phyloP scores from a whole-genome alignment of 306 rosid genomes.

The Cucumis hystrix region DNA sequence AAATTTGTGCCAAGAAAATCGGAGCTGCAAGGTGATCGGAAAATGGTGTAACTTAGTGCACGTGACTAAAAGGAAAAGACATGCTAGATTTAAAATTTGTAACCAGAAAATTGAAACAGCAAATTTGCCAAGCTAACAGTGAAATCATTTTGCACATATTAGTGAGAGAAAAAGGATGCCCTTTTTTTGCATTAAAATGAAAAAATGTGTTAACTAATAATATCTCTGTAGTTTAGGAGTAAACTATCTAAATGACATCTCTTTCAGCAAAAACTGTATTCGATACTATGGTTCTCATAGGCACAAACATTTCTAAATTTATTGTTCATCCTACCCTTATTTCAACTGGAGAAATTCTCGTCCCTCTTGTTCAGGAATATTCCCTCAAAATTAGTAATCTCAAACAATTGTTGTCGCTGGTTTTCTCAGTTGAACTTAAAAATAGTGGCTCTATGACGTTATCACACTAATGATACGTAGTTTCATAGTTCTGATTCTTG shows the following conservation, averaged over 20 bases:
- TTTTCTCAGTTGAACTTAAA: background rate
- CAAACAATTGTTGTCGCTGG: background rate
- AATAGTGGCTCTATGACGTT: background rate
- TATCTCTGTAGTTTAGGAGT: background rate
- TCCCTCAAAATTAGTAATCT: background rate
- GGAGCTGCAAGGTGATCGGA: slow-evolving; percentile 41
- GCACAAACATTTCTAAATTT: background rate
- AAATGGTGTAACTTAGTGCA: background rate
- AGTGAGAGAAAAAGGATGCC: background rate
- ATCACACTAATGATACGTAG: background rate
- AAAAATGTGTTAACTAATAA: background rate
- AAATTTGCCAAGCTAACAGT: background rate
- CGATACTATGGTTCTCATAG: background rate
- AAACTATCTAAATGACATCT: background rate
- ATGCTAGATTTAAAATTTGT: background rate
- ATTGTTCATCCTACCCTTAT: background rate
- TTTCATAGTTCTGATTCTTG: background rate
- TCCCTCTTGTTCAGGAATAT: background rate
- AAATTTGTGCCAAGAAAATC: slow-evolving; percentile 95
- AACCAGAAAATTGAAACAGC: background rate
- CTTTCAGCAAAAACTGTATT: background rate
- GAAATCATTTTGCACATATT: background rate
- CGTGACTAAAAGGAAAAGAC: background rate
- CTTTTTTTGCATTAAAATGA: background rate
- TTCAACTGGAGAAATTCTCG: background rate